Evolutionary conservation across 805 yeast genomes (phyloP), one percentile per base, ranked within the genome.

Genomic region (Peterozyma toletana): DNA sequence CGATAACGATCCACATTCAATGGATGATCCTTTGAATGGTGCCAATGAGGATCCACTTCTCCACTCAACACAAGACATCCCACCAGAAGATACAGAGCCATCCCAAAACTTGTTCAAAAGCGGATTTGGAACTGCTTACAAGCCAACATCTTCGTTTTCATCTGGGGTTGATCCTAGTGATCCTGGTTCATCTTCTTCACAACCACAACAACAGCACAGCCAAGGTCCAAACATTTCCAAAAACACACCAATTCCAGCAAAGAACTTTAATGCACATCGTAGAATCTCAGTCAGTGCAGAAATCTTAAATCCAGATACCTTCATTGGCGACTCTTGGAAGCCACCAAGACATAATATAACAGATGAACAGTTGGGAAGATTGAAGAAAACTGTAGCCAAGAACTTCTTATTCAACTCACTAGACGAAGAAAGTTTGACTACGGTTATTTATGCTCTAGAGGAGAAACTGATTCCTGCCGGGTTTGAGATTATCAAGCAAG

Each of bases 201-300:
- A 14, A 10, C 7, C 11, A 21, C 27, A 4, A 21, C 27, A 21
- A 21, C 27, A 21, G 27, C 27, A 21, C 27, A 21, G 27, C 7
- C 27, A 21, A 21, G 38, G 40, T n/a, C 13, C 33, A 5, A 50
- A 53, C 43, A 57, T 58, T 2, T 50, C 60, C 5, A 42, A 50
- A n/a, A 42, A 58, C 3, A 57, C 58, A 44, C 62, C 68, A 48
- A 64, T 79, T 45, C 87, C 86, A 35, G 62, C 71, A 45, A 71
- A 77, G 42, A 21, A 21, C 27, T 83, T 83, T 63, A 85, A 82
- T 60, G 88, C 86, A 42, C 77, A 81, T 59, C 79, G 96, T 68
- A 80, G 97, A 67, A 85, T 89, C 3, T 83, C 95, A 16, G 96
- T 89, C 11, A 79, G 89, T 44, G 96, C 96, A 5, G 97, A 89